Evolutionary conservation across 2,329 filamentous ascomycete genomes (phyloP).

Genomic region (Beauveria sp.): DNA sequence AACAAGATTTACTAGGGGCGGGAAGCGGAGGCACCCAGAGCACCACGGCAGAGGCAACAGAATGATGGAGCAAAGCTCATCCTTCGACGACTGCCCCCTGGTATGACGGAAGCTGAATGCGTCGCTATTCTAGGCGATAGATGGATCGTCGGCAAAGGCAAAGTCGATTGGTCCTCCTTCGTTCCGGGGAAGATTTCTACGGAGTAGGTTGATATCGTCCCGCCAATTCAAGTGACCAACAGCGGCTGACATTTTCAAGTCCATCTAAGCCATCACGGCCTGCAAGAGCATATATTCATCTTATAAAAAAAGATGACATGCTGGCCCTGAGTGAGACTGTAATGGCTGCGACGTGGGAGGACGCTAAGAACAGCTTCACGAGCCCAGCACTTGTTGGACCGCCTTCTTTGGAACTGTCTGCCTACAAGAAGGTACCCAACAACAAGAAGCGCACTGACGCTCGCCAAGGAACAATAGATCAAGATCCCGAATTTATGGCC

Average conservation of each 20-base stretch:
- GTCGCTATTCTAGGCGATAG: slow-evolving; percentile 62
- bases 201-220: slow-evolving; percentile 51
- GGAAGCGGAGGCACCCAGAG: slow-evolving; percentile 24
- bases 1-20: background rate
- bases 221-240: background rate
- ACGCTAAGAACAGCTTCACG: slow-evolving; percentile 69
- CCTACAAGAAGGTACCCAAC: slow-evolving; percentile 75
- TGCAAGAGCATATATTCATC: slow-evolving; percentile 72
- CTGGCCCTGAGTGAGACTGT: slow-evolving; percentile 62
- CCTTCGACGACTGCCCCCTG: slow-evolving; percentile 77
- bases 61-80: slow-evolving; percentile 72
- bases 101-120: slow-evolving; percentile 74
- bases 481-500: slow-evolving; percentile 89
- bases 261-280: slow-evolving; percentile 80
- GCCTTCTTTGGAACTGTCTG: slow-evolving; percentile 72
- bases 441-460: slow-evolving; percentile 70
- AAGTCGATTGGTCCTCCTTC: slow-evolving; percentile 75
- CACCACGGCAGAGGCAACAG: slow-evolving; percentile 41
- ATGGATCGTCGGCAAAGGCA: slow-evolving; percentile 75
- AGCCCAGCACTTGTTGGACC: slow-evolving; percentile 68
- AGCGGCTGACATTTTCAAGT: slow-evolving; percentile 33
- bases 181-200: slow-evolving; percentile 64
- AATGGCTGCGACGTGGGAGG: slow-evolving; percentile 63
- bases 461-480: slow-evolving; percentile 89
- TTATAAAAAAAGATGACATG: slow-evolving; percentile 65